Conservation (phyloP, 345 rosid species). For the Brassica cretica region DNA sequence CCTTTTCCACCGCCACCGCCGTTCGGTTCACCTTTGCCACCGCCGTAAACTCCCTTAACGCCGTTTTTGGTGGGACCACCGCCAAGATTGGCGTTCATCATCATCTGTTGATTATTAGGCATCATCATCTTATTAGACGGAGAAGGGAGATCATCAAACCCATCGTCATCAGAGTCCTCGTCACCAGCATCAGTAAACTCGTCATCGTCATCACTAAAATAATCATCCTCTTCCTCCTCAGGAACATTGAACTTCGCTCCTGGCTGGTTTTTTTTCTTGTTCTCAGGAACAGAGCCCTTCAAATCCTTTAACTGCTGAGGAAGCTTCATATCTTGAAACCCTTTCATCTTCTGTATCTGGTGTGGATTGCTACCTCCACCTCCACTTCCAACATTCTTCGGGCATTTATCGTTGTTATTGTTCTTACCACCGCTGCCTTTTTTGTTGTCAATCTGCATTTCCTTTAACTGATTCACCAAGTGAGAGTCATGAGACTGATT, state of each 20-base stretch:
- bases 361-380: conserved; percentile 47
- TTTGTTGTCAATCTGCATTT: conserved; percentile 64
- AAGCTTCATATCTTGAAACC: conserved; percentile 64
- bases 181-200: conserved; percentile 44
- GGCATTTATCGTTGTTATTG: conserved; percentile 38
- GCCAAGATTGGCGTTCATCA: conserved; percentile 45
- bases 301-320: conserved; percentile 60
- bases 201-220: conserved; percentile 47
- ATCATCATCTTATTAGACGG: conserved; percentile 45
- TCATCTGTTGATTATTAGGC: conserved; percentile 41
- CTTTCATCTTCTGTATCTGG: conserved; percentile 63
- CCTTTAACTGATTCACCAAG: conserved; percentile 60
- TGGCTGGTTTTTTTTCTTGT: conserved; percentile 47
- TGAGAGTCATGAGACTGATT: conserved; percentile 42
- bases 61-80: conserved; percentile 35
- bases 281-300: conserved; percentile 47
- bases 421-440: conserved; percentile 45
- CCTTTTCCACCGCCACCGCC: conserved; percentile 39
- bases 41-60: conserved; percentile 36
- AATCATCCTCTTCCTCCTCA: conserved; percentile 58
- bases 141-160: conserved; percentile 46
- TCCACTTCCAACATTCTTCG: conserved; percentile 42
- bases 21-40: conserved; percentile 32
- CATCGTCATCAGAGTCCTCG: conserved; percentile 40
- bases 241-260: conserved; percentile 48